Evolutionary conservation across 345 rosid genomes (phyloP).

Genomic region (Brassica napus): Da-Ae NC_063447.1:61119001-61119500

Average conservation of each 20-base stretch:
- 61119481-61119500: no score
- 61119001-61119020: neutral
- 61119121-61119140: neutral
- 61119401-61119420: neutral
- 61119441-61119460: no score
- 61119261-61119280: neutral
- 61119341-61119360: neutral
- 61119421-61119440: neutral
- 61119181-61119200: neutral
- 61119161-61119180: neutral
- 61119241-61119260: slow-evolving; percentile 1
- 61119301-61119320: slow-evolving; percentile 10
- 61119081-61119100: no score
- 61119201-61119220: slow-evolving; percentile 4
- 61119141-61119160: neutral
- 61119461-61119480: no score
- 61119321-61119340: neutral
- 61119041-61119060: neutral
- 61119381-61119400: neutral
- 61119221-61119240: slow-evolving; percentile 6
- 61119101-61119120: neutral
- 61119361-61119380: neutral
- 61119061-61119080: neutral
- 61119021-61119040: neutral
- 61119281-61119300: neutral